phyloP scores from a whole-genome alignment of 768 basidiomycete genomes.

The Mycena polygramma region DNA sequence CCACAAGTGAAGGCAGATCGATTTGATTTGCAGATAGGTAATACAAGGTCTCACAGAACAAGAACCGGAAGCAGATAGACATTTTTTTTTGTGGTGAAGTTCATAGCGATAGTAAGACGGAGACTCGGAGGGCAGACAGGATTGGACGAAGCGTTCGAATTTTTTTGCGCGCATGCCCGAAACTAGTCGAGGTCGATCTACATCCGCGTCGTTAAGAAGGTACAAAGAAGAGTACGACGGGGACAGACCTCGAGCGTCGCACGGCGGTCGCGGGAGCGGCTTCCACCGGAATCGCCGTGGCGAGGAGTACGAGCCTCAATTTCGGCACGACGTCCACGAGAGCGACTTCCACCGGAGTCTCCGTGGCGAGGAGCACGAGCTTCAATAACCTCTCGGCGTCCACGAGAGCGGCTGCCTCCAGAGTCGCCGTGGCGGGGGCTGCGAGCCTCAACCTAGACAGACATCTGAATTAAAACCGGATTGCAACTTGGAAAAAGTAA shows the following conservation, averaged over 20 bases:
- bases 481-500: too few relatives aligned
- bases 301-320: constrained; percentile 4
- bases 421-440: constrained; percentile 7
- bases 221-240: neutral
- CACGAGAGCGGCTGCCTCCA: neutral
- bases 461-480: too few relatives aligned
- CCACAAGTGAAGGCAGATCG: too few relatives aligned
- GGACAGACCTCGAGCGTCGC: neutral
- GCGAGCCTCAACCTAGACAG: neutral
- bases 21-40: too few relatives aligned
- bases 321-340: constrained; percentile 6
- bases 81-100: too few relatives aligned
- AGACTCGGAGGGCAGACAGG: too few relatives aligned
- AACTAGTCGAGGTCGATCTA: neutral
- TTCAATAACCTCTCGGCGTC: constrained; percentile 9
- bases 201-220: neutral
- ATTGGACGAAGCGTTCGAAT: too few relatives aligned
- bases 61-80: too few relatives aligned
- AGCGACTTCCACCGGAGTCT: constrained; percentile 11
- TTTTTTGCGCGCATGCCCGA: too few relatives aligned
- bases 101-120: too few relatives aligned
- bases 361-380: constrained; percentile 22
- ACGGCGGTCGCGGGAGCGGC: constrained; percentile 11
- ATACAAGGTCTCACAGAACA: too few relatives aligned
- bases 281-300: neutral